Base-by-base conservation (phyloP, 805 yeast species). In the Zygosaccharomyces lentus region DNA sequence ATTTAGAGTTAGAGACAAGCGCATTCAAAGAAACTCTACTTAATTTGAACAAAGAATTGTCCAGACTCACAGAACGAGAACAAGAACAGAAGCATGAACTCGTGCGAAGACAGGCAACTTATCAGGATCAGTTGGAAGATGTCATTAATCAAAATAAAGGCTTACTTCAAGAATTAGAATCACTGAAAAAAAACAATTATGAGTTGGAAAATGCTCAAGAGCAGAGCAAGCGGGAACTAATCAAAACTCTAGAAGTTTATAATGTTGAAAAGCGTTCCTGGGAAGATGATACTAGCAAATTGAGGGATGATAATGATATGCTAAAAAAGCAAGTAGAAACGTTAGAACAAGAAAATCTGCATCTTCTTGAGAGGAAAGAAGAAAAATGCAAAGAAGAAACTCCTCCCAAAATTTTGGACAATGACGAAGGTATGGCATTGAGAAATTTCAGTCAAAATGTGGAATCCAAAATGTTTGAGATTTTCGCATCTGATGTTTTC, bases 181-280 rank as follows among this genome's bases (percentile, higher is more conserved):
- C 50, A 16, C 47, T 51, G 49, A 47, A 53, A 44, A 35, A 43
- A 6, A 51, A 50, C 21, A 48, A 48, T 2, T 70, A 69, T 30
- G 90, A 84, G 53, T 66, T 83, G 1, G 71, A 72, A 37, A 47
- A 59, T 3, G 68, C 76, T 15, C 76, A 75, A 46, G 68, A 70
- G 8, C 82, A 83, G 48, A 70, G 80, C 41, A 76, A 73, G 34
- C 32, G 16, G 9, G 41, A 26, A 15, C 24, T 34, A 3, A 30
- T 27, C 12, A 23, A 35, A 30, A 13, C 30, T 3, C 17, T 16
- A 15, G 26, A 16, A 9, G 9, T 17, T 16, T 23, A 16, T 9
- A 25, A 41, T n/a, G 21, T 26, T 2, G 38, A 34, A 10, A 41
- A 19, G 17, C 26, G n/a, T 3, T 25, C 15, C 4, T 30, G 32